These are phyloP conservation scores for Mentha longifolia DNA, from an alignment of 257 asterid genomes.

Conservation along the genomic window DNA sequence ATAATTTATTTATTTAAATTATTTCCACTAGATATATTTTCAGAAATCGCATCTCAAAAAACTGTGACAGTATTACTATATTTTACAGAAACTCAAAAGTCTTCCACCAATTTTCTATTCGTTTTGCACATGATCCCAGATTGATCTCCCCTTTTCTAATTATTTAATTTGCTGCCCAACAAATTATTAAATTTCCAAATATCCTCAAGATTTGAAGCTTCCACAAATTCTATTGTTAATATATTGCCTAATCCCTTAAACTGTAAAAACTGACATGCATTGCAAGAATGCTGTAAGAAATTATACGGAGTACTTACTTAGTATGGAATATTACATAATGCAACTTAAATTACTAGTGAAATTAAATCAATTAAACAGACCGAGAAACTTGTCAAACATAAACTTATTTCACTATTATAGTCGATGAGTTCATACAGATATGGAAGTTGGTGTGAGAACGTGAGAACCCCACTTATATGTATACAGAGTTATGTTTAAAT, in stretches of 20 bases:
- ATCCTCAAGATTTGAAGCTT: conserved; percentile 25
- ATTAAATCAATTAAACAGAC: neutral
- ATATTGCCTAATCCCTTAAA: conserved; percentile 25
- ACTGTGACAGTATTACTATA: neutral
- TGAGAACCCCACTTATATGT: no score
- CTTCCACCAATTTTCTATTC: conserved; percentile 42
- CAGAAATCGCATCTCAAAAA: conserved; percentile 35
- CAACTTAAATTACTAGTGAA: no score
- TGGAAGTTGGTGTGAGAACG: no score
- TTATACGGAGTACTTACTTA: no score
- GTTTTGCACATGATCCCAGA: conserved; percentile 56
- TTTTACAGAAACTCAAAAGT: conserved; percentile 28
- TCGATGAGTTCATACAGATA: no score
- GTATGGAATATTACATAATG: neutral
- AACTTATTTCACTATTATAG: no score
- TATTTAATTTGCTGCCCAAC: conserved; percentile 32
- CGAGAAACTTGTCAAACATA: neutral
- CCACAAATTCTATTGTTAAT: conserved; percentile 4
- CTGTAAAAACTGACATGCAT: conserved; percentile 10
- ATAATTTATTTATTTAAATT: neutral
- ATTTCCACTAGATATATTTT: conserved; percentile 32
- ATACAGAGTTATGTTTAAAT: no score
- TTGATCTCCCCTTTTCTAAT: conserved; percentile 37
- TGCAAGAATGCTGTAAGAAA: conserved; percentile 17
- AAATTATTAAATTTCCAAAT: conserved; percentile 25